Base-by-base conservation (phyloP, 179 eudicot genomes). In the Corrigiola litoralis region DNA sequence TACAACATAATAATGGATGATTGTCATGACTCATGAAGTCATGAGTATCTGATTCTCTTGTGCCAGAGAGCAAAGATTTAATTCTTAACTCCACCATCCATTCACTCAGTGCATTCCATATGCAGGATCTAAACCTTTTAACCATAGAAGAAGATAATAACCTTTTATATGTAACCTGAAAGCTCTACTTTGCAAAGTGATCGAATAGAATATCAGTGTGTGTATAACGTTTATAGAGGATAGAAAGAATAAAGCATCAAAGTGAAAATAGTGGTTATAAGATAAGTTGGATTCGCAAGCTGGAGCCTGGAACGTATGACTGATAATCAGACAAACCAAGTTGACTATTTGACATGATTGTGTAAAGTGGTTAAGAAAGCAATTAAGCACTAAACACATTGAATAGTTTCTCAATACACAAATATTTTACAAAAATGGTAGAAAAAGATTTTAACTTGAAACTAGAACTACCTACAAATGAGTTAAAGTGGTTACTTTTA, bases 1-100 rank as follows among this genome's bases (percentile, higher is more conserved):
- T 23, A 50, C 51, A 65, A 40, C 6, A 28, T 49, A 45, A 52
- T 23, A 27, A 52, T 37, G 29, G 28, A 38, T 36, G 5, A 18
- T 7, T 14, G 24, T 17, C n/a, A n/a, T n/a, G n/a, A n/a, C n/a
- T n/a, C n/a, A n/a, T n/a, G n/a, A n/a, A n/a, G n/a, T n/a, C n/a
- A 25, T 24, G 42, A 65, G 69, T 17, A 65, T 65, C 59, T n/a
- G 13, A 40, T 65, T 65, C 60, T 40, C 50, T 51, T 38, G 48
- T 52, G 44, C 28, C 28, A 61, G 55, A 61, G 46, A 18, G 42
- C 28, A 45, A 46, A 4, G 27, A 45, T 61, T 61, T 45, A 40
- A 61, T 61, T 61, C 66, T 32, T 13, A 42, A 59, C 5, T 60
- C 51, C 37, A 25, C 24, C 41, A 61, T 7, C 42, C 13, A 38